These are phyloP conservation scores for Pisolithus orientalis DNA, from an alignment of 768 basidiomycete species.

Conservation along the genomic window DNA sequence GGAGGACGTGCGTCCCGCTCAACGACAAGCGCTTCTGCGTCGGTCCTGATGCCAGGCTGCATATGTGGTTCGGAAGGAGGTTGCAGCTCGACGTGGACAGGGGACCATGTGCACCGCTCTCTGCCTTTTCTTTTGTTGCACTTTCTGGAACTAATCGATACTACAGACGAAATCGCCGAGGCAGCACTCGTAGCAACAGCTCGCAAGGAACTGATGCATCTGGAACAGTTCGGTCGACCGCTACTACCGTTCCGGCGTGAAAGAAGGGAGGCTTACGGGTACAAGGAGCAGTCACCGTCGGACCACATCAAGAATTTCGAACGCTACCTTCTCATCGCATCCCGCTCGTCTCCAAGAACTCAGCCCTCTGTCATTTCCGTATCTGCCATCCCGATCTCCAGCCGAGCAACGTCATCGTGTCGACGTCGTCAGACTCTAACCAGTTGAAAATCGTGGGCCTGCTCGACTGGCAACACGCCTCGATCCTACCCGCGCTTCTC, in stretches of 20 bases:
- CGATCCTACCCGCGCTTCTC: conserved; percentile 45
- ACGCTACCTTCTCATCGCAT: conserved; percentile 29
- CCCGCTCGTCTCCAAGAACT: conserved; percentile 38
- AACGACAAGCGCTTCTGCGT: conserved; percentile 38
- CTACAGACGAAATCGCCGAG: not conserved
- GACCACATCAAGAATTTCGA: conserved; percentile 44
- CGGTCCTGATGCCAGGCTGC: conserved; percentile 37
- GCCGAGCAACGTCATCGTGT: conserved; percentile 43
- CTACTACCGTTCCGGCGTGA: not conserved
- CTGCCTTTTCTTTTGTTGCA: conserved; percentile 22
- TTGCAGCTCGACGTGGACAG: conserved; percentile 41
- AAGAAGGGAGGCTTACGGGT: conserved; percentile 36
- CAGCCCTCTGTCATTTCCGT: conserved; percentile 35
- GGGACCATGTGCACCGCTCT: conserved; percentile 45
- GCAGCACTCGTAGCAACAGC: not conserved
- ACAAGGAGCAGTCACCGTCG: conserved; percentile 42
- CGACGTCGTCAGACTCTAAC: conserved; percentile 39
- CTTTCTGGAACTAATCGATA: not conserved
- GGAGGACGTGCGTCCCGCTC: conserved; percentile 28
- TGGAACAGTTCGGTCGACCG: not conserved
- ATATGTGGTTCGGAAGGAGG: conserved; percentile 45
- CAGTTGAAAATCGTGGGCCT: conserved; percentile 33
- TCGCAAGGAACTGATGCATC: not conserved
- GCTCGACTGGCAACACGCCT: conserved; percentile 51
- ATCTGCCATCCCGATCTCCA: conserved; percentile 41